Evolutionary conservation across 2,329 filamentous ascomycete genomes (phyloP), one percentile per base, ranked within the genome.

Genomic region (Furcasterigmium sp.): DNA sequence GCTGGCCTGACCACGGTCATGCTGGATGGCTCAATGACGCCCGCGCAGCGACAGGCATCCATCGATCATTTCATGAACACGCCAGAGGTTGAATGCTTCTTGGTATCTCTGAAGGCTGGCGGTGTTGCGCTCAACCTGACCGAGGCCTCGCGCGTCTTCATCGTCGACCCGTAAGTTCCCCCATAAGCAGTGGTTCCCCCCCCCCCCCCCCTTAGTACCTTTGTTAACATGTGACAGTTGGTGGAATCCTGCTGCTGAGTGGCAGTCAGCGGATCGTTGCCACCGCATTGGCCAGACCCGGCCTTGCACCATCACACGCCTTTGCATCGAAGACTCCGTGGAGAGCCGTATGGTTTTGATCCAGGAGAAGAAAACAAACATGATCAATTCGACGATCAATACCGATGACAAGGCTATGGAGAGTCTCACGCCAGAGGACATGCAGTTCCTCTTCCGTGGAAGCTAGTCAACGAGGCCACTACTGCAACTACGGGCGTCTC

Each of bases 171-270:
- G 74, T 91, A 80, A 78, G 86, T 84, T 35, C 17, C 18, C 25
- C 25, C 34, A 3, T 11, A 34, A 25, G 10, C 7, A 2, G 15
- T 15, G n/a, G 18, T 13, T 13, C n/a, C n/a, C n/a, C n/a, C n/a
- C n/a, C n/a, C n/a, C n/a, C n/a, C n/a, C n/a, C n/a, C n/a, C n/a
- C n/a, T 18, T 25, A 26, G 7, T 26, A 7, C 34, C 34, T 21
- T 25, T 20, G 15, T 39, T 47, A 34, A 50, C 51, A 15, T 37
- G 17, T 11, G 17, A 37, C 62, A 62, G 53, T 8, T 97, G 93
- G 93, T 98, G 93, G 93, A 97, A 97, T 54, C 93, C 93, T n/a
- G 91, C 91, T n/a, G 91, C 91, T 0, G 93, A 98, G 68, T 98
- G 93, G 93, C 93, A 98, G 67, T 93, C 87, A 48, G 93, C 93